Conservation (phyloP, 2,329 filamentous ascomycete species). For the Phaeophleospora eucalypticola region DNA sequence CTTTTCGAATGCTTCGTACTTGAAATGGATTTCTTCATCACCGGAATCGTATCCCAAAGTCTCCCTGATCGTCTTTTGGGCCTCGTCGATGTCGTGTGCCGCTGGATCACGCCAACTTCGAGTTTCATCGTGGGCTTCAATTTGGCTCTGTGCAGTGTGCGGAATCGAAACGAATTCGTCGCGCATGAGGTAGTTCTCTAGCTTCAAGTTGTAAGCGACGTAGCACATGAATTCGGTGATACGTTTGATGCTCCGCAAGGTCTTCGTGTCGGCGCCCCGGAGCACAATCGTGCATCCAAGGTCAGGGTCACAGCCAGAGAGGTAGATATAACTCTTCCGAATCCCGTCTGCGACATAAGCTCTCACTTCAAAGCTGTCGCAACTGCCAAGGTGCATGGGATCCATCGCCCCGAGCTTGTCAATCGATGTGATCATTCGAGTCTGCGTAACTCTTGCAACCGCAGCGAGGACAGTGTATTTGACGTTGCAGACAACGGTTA, state of each 20-base stretch:
- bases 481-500: slow-evolving; percentile 93
- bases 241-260: slow-evolving; percentile 75
- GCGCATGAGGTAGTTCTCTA: slow-evolving; percentile 89
- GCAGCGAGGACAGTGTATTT: slow-evolving; percentile 94
- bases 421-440: slow-evolving; percentile 87
- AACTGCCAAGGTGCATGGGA: slow-evolving; percentile 70
- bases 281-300: slow-evolving; percentile 93
- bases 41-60: slow-evolving; percentile 15
- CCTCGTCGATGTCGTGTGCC: slow-evolving; percentile 7
- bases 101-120: slow-evolving; percentile 4
- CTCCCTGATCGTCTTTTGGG: slow-evolving; percentile 13
- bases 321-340: slow-evolving; percentile 93
- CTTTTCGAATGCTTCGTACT: slow-evolving; percentile 91
- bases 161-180: slow-evolving; percentile 89
- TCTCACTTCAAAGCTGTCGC: slow-evolving; percentile 87
- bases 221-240: slow-evolving; percentile 99
- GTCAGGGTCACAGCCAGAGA: slow-evolving; percentile 84
- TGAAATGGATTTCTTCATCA: slow-evolving; percentile 52
- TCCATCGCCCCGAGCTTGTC: slow-evolving; percentile 85
- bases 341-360: slow-evolving; percentile 82
- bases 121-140: slow-evolving; percentile 19
- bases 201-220: slow-evolving; percentile 93
- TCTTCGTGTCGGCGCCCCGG: slow-evolving; percentile 69
- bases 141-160: slow-evolving; percentile 42
- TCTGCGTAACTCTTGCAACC: slow-evolving; percentile 86